Percentiles rank a stretch among this genome's conserved stretches.
These are phyloP conservation scores for Isatis lusitanica DNA, from an alignment of 441 rosid species.

Conservation along the genomic window DNA sequence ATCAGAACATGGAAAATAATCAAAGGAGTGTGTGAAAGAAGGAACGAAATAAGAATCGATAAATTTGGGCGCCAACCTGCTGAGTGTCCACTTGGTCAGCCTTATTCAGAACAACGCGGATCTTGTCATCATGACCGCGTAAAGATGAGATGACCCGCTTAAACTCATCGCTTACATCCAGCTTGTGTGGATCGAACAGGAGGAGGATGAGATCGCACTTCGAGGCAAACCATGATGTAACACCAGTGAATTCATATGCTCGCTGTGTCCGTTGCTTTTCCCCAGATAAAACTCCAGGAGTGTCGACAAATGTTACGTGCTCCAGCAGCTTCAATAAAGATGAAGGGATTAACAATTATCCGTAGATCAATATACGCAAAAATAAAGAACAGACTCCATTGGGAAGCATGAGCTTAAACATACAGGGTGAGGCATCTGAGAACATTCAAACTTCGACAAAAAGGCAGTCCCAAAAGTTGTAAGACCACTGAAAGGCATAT, in stretches of 20 bases:
- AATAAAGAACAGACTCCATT: not conserved
- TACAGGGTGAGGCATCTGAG: conserved; percentile 98
- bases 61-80: conserved; percentile 48
- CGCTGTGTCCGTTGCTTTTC: conserved; percentile 91
- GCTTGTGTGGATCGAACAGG: conserved; percentile 94
- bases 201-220: conserved; percentile 96
- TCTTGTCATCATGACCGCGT: conserved; percentile 96
- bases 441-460: conserved; percentile 94
- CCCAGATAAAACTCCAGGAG: conserved; percentile 94
- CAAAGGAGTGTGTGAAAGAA: not conserved
- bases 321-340: conserved; percentile 72
- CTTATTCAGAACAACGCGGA: conserved; percentile 92
- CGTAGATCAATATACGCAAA: conserved; percentile 11
- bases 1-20: not conserved
- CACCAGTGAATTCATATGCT: conserved; percentile 89
- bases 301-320: conserved; percentile 87
- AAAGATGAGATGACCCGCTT: conserved; percentile 90
- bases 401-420: conserved; percentile 32
- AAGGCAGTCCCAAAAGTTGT: conserved; percentile 92
- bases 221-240: conserved; percentile 97
- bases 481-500: conserved; percentile 95
- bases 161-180: conserved; percentile 95
- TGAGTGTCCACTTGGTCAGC: conserved; percentile 96
- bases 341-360: conserved; percentile 26
- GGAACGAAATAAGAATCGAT: conserved; percentile 2